Evolutionary conservation across 2,329 filamentous ascomycete species (phyloP).

Genomic region (Xylariaceae sp.): DNA sequence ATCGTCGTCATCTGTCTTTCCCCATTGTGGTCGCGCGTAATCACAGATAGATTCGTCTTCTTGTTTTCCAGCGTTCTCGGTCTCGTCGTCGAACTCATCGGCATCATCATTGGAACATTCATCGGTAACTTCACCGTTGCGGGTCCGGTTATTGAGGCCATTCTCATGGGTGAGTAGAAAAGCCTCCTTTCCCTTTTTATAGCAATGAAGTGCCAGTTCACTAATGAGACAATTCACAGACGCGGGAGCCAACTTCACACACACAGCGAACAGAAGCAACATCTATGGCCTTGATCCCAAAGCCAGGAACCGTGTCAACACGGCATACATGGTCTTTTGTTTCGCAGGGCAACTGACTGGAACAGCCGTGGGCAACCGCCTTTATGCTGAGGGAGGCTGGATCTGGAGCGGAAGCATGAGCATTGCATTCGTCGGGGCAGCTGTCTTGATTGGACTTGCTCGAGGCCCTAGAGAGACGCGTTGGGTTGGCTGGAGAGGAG

Average conservation of each 20-base stretch:
- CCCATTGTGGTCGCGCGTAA: slow-evolving; percentile 62
- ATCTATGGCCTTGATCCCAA: slow-evolving; percentile 69
- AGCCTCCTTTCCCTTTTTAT: neutral
- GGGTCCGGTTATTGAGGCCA: slow-evolving; percentile 63
- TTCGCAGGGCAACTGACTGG: slow-evolving; percentile 73
- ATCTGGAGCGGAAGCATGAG: slow-evolving; percentile 41
- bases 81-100: slow-evolving; percentile 52
- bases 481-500: slow-evolving; percentile 41
- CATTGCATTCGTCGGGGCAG: slow-evolving; percentile 36
- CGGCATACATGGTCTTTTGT: slow-evolving; percentile 71
- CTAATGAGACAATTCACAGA: slow-evolving; percentile 50
- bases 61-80: slow-evolving; percentile 63
- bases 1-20: slow-evolving; percentile 62
- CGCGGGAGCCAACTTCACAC: slow-evolving; percentile 65
- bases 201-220: slow-evolving; percentile 16
- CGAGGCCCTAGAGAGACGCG: slow-evolving; percentile 38
- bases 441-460: slow-evolving; percentile 34
- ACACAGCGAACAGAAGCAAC: slow-evolving; percentile 65
- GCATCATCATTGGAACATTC: slow-evolving; percentile 63
- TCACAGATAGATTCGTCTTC: slow-evolving; percentile 67
- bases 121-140: slow-evolving; percentile 60
- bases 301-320: slow-evolving; percentile 71
- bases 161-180: slow-evolving; percentile 15
- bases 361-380: slow-evolving; percentile 51
- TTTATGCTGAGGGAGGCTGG: slow-evolving; percentile 50